Percentiles rank a stretch among this genome's conserved stretches.
Conservation (phyloP, 73 alveolate species). For the Durusdinium trenchii region DNA sequence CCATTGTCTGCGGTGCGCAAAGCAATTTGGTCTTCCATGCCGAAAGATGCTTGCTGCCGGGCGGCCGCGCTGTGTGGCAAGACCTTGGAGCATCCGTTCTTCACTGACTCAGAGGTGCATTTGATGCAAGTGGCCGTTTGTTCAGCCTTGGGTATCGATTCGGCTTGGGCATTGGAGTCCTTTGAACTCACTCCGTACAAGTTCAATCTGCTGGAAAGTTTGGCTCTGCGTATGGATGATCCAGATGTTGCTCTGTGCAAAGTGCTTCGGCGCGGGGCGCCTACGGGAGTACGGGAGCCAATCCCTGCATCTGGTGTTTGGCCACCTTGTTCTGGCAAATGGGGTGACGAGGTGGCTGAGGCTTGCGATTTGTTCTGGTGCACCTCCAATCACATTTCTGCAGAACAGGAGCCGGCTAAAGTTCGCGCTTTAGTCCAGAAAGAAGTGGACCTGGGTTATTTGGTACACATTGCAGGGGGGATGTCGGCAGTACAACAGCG, state of each 20-base stretch:
- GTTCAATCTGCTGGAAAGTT: not conserved
- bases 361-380: not conserved
- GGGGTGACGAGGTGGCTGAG: not conserved
- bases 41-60: not conserved
- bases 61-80: not conserved
- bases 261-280: conserved; percentile 1
- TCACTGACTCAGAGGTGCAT: not conserved
- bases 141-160: not conserved
- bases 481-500: not conserved
- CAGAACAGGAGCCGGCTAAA: not conserved
- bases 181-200: conserved; percentile 24
- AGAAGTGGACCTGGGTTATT: not conserved
- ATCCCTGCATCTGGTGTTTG: conserved; percentile 34
- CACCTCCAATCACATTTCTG: not conserved
- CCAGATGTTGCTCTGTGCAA: not conserved
- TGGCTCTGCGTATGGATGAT: not conserved
- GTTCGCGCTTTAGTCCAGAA: not conserved
- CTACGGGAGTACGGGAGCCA: not conserved
- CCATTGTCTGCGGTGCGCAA: not conserved
- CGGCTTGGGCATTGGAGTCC: not conserved
- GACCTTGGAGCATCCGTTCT: not conserved
- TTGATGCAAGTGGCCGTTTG: not conserved
- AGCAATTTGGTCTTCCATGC: not conserved
- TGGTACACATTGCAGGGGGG: not conserved
- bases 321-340: not conserved